A percentile compares a stretch with the other conserved stretches of the same genome.
phyloP scores from a whole-genome alignment of 2,329 filamentous ascomycete species.

The Hymenoscyphus fraxineus region DNA sequence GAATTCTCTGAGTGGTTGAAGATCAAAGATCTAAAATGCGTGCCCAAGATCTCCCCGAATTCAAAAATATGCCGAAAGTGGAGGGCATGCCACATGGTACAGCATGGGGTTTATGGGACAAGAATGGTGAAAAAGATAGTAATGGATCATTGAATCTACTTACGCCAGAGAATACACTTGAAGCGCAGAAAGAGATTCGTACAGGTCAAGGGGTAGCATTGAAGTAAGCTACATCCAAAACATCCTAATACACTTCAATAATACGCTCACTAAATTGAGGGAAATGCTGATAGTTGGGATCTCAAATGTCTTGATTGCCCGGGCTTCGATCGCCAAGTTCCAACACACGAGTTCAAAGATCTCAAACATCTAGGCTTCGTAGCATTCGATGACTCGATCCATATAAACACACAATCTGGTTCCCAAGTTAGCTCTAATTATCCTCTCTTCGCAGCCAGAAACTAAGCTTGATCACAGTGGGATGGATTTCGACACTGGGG shows the following conservation, averaged over 20 bases:
- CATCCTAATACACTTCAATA: background rate
- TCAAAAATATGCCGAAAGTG: slow-evolving; percentile 40
- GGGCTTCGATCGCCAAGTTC: slow-evolving; percentile 20
- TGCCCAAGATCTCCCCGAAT: slow-evolving; percentile 32
- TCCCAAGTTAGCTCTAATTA: slow-evolving; percentile 32
- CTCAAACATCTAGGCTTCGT: slow-evolving; percentile 30
- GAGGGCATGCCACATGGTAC: slow-evolving; percentile 41
- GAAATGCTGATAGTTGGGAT: slow-evolving; percentile 14
- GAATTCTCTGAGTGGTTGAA: too few species aligned
- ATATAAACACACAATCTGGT: slow-evolving; percentile 45
- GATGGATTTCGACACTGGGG: slow-evolving; percentile 41
- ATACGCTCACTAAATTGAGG: background rate
- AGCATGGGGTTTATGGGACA: slow-evolving; percentile 44
- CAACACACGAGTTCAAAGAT: slow-evolving; percentile 17
- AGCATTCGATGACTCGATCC: slow-evolving; percentile 52
- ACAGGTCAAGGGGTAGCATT: slow-evolving; percentile 38
- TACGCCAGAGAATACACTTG: slow-evolving; percentile 40
- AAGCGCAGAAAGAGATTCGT: slow-evolving; percentile 40
- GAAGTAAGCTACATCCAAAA: slow-evolving; percentile 14
- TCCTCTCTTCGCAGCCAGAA: background rate
- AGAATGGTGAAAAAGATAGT: slow-evolving; percentile 45
- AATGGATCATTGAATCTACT: slow-evolving; percentile 44
- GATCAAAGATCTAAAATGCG: slow-evolving; percentile 16
- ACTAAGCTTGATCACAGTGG: slow-evolving; percentile 43
- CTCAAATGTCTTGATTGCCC: slow-evolving; percentile 18